Evolutionary conservation across 208 protist genomes (phyloP).

Genomic region (Crithidia bombi): DNA sequence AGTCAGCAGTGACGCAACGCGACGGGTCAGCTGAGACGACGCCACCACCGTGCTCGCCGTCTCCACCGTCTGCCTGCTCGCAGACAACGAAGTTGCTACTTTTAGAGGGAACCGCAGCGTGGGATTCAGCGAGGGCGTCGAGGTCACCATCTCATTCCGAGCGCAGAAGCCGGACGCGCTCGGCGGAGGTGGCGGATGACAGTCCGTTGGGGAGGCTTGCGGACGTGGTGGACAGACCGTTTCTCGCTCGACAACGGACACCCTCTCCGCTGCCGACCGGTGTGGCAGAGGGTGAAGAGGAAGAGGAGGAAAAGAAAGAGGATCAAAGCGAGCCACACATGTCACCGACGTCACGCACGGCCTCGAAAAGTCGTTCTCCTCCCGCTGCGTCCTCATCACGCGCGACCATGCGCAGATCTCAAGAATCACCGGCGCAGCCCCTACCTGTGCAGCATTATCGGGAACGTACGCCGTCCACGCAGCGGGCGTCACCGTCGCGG

Average conservation of each 20-base stretch:
- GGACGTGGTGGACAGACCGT: not conserved
- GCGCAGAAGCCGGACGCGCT: no score
- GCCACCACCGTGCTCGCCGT: constrained; percentile 32
- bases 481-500: no score
- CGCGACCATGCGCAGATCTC: not conserved
- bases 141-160: not conserved
- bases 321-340: not conserved
- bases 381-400: not conserved
- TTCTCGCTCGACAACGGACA: not conserved
- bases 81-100: not conserved
- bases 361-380: not conserved
- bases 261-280: not conserved
- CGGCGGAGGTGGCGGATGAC: no score
- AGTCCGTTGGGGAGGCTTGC: not conserved
- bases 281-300: not conserved
- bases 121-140: not conserved
- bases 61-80: constrained; percentile 22
- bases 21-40: constrained; percentile 14
- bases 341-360: not conserved
- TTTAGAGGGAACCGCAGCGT: not conserved
- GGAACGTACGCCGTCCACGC: no score
- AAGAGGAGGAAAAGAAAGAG: not conserved
- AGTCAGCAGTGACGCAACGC: not conserved
- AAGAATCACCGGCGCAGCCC: not conserved
- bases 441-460: not conserved